Evolutionary conservation across 176 grass and related monocot species (phyloP).

Genomic region (Tillandsia leiboldiana): DNA sequence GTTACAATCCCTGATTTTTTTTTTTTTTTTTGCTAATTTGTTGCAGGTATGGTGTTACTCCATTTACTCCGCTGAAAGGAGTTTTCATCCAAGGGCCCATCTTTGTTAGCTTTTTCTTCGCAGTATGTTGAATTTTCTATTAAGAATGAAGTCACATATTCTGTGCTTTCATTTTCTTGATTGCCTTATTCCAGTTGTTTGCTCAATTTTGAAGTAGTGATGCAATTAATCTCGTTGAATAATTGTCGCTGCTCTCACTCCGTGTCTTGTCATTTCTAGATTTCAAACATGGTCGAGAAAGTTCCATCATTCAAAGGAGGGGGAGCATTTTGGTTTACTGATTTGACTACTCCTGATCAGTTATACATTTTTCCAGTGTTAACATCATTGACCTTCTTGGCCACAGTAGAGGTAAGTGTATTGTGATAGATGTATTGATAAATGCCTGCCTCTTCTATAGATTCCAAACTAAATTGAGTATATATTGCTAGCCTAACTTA

Average conservation of each 20-base stretch:
- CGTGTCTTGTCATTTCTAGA: slow-evolving; percentile 31
- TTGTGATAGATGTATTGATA: no score
- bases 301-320: slow-evolving; percentile 89
- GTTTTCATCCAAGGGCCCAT: slow-evolving; percentile 68
- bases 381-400: slow-evolving; percentile 54
- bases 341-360: slow-evolving; percentile 71
- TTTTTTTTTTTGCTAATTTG: slow-evolving; percentile 3
- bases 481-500: no score
- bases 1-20: slow-evolving; percentile 1
- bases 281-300: slow-evolving; percentile 89
- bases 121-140: slow-evolving; percentile 42
- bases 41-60: slow-evolving; percentile 73
- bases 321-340: slow-evolving; percentile 85
- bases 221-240: background rate
- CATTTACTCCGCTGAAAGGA: slow-evolving; percentile 74
- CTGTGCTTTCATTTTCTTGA: background rate
- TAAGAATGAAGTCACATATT: slow-evolving; percentile 2
- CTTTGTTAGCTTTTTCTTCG: slow-evolving; percentile 92
- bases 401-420: slow-evolving; percentile 64
- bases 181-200: background rate
- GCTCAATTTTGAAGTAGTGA: background rate
- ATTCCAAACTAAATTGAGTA: no score
- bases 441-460: no score
- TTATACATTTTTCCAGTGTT: slow-evolving; percentile 66
- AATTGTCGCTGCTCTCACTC: background rate